phyloP scores from a whole-genome alignment of 1,139 yeast species.

The Protomyces inundatus region DNA sequence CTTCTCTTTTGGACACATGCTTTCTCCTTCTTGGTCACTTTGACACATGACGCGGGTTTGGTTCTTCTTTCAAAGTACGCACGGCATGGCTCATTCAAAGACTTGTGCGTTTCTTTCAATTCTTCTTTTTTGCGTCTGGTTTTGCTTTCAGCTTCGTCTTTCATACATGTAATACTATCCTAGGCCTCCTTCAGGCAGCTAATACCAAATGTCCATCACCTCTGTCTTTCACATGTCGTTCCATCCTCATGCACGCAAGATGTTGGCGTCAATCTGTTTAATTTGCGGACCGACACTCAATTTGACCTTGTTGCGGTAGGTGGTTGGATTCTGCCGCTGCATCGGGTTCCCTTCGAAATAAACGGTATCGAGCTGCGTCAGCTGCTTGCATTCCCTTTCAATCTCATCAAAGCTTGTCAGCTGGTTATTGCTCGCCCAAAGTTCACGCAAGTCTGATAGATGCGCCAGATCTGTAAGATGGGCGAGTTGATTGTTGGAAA shows the following conservation, averaged over 20 bases:
- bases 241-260: background rate
- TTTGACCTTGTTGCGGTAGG: conserved; percentile 77
- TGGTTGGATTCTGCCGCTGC: conserved; percentile 64
- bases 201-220: background rate
- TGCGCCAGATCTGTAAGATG: conserved; percentile 62
- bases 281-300: conserved; percentile 61
- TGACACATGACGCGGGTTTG: too few species aligned
- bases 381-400: conserved; percentile 56
- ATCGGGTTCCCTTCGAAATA: conserved; percentile 95
- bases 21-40: too few species aligned
- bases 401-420: conserved; percentile 65
- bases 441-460: conserved; percentile 66
- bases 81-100: background rate
- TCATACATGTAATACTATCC: background rate
- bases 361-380: conserved; percentile 73
- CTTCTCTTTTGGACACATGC: too few species aligned
- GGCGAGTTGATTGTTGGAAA: conserved; percentile 66
- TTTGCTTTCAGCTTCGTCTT: background rate
- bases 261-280: conserved; percentile 51
- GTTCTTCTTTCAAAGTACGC: too few species aligned
- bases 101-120: background rate
- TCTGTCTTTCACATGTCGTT: background rate
- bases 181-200: background rate
- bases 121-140: background rate
- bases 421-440: conserved; percentile 85